phyloP scores from a whole-genome alignment of 2,329 filamentous ascomycete genomes.

The Epichloe bromicola region DNA sequence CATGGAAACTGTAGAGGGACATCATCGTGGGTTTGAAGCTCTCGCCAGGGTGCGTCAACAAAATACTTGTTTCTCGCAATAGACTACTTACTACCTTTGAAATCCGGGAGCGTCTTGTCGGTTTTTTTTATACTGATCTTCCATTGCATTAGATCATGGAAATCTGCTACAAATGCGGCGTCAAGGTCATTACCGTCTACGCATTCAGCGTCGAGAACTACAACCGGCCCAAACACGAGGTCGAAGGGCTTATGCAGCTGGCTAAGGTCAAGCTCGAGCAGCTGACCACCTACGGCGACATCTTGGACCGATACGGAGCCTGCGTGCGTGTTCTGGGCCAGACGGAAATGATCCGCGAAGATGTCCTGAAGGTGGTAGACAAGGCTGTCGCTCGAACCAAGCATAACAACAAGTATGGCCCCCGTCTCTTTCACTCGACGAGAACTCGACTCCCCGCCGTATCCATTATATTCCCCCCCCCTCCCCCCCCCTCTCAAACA shows the following conservation, averaged over 20 bases:
- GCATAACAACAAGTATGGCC: constrained; percentile 61
- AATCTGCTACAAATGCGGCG: constrained; percentile 94
- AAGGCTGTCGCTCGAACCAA: constrained; percentile 76
- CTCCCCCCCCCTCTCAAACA: not conserved
- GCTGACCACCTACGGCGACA: constrained; percentile 80
- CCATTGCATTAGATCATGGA: constrained; percentile 58
- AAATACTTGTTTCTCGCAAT: not conserved
- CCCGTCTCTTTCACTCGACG: not conserved
- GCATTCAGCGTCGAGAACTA: constrained; percentile 99
- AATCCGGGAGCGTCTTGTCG: not conserved
- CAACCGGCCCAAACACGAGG: constrained; percentile 90
- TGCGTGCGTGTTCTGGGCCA: constrained; percentile 77
- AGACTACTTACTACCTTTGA: not conserved
- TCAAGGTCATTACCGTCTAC: constrained; percentile 94
- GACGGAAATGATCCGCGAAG: constrained; percentile 67
- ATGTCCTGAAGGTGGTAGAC: constrained; percentile 82
- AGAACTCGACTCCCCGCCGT: not conserved
- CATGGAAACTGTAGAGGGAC: constrained; percentile 93
- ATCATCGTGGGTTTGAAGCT: constrained; percentile 91
- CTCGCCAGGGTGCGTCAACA: constrained; percentile 59
- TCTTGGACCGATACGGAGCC: constrained; percentile 86
- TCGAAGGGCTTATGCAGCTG: constrained; percentile 94
- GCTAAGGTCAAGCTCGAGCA: constrained; percentile 91
- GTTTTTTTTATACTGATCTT: not conserved
- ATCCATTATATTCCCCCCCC: not conserved